Percentiles rank a stretch among this genome's conserved stretches.
phyloP scores from a whole-genome alignment of 2,329 filamentous ascomycete species.

The Scedosporium minutisporum region DNA sequence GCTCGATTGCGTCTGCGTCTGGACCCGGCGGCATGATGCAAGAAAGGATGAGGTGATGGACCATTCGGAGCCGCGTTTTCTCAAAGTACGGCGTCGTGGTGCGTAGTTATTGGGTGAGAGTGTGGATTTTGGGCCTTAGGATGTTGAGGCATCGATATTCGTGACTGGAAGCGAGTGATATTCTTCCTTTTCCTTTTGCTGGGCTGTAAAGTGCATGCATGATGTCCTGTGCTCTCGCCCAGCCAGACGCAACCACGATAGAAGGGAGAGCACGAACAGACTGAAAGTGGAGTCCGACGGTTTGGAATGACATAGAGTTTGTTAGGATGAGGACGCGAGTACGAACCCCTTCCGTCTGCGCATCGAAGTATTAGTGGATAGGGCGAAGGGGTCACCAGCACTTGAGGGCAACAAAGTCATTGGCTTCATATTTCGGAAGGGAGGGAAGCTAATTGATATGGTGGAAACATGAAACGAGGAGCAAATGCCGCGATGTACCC shows the following conservation, averaged over 20 bases:
- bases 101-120: background rate
- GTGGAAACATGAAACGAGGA: background rate
- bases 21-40: background rate
- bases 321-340: too few relatives aligned
- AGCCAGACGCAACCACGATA: too few relatives aligned
- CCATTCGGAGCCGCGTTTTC: background rate
- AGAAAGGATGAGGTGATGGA: background rate
- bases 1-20: background rate
- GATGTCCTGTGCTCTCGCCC: too few relatives aligned
- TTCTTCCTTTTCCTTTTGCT: background rate
- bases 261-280: too few relatives aligned
- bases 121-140: background rate
- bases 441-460: background rate
- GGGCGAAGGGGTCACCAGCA: too few relatives aligned
- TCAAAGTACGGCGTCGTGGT: background rate
- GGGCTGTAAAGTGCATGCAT: background rate
- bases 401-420: background rate
- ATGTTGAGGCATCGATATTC: background rate
- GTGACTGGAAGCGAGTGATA: background rate
- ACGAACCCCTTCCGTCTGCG: too few relatives aligned
- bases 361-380: too few relatives aligned
- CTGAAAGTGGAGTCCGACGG: too few relatives aligned
- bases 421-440: background rate
- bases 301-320: too few relatives aligned
- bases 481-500: background rate